Evolutionary conservation across 169 alveolate genomes (phyloP).

Genomic region (Fabrea salina): DNA sequence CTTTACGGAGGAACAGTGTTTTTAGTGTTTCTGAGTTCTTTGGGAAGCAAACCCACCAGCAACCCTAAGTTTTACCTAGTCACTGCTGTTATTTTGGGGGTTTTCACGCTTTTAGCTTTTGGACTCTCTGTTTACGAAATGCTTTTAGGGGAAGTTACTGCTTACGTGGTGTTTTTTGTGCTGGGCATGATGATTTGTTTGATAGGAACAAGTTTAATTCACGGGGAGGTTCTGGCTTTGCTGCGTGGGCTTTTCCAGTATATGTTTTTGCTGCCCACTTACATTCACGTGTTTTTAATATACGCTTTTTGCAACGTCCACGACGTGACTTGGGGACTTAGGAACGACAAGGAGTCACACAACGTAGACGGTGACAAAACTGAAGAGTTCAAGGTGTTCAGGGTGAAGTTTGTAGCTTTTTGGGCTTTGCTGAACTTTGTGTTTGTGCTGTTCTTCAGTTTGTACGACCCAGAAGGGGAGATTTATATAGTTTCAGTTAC

Average conservation of each 20-base stretch:
- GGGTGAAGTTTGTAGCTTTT: neutral
- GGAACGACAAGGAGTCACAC: neutral
- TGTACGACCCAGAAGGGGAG: too few relatives aligned
- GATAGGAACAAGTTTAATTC: neutral
- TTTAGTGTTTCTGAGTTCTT: too few relatives aligned
- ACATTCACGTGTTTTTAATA: slow-evolving; percentile 42
- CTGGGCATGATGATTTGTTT: neutral
- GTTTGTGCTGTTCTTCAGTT: too few relatives aligned
- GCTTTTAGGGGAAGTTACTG: neutral
- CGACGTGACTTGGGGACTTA: slow-evolving; percentile 58
- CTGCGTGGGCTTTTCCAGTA: neutral
- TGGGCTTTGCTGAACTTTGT: neutral
- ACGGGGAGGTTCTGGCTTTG: neutral
- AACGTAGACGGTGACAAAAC: neutral
- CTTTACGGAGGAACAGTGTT: too few relatives aligned
- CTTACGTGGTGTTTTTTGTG: neutral
- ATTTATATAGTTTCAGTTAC: too few relatives aligned
- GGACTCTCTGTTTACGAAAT: neutral
- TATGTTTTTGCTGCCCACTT: slow-evolving; percentile 54
- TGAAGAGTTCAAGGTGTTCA: slow-evolving; percentile 27
- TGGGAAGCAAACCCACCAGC: neutral
- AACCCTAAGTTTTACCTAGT: neutral
- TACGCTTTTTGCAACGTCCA: slow-evolving; percentile 52
- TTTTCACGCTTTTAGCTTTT: neutral
- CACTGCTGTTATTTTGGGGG: neutral